phyloP scores from a whole-genome alignment of 2,329 filamentous ascomycete genomes.

The Cyphellophora europaea region DNA sequence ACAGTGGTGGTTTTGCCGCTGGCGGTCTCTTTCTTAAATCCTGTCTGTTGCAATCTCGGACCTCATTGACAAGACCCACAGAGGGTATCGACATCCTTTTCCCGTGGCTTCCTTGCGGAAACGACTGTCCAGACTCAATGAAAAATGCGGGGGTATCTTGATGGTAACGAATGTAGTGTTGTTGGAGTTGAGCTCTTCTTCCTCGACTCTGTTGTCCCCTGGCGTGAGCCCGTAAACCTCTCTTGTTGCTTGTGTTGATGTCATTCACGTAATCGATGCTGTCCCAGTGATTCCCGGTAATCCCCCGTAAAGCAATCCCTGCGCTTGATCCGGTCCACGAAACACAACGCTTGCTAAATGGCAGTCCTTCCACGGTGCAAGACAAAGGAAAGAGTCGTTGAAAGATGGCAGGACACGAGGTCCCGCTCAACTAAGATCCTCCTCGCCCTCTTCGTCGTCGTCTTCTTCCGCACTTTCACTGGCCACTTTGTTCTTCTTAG shows the following conservation, averaged over 20 bases:
- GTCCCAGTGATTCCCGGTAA: slow-evolving; percentile 10
- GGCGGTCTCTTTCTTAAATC: too few species aligned
- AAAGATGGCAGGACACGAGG: slow-evolving; percentile 1
- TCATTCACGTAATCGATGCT: slow-evolving; percentile 9
- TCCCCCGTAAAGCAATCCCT: slow-evolving; percentile 12
- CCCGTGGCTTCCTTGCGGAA: too few species aligned
- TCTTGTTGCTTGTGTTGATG: slow-evolving; percentile 10
- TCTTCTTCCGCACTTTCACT: slow-evolving; percentile 43
- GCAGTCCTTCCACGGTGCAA: slow-evolving; percentile 10
- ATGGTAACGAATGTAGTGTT: background rate
- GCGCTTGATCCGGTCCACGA: slow-evolving; percentile 8
- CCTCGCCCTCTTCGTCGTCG: slow-evolving; percentile 45
- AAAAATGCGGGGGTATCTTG: background rate
- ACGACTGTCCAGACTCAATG: background rate
- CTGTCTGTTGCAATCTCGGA: too few species aligned
- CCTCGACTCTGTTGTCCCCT: too few species aligned
- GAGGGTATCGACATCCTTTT: too few species aligned
- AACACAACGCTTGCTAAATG: slow-evolving; percentile 20
- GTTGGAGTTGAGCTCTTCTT: too few species aligned
- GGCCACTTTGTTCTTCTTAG: slow-evolving; percentile 41
- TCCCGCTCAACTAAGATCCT: slow-evolving; percentile 8
- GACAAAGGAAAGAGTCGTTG: slow-evolving; percentile 11
- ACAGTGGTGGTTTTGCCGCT: too few species aligned
- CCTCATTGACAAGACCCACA: too few species aligned
- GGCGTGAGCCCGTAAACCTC: slow-evolving; percentile 18